Conservation (phyloP, 1,139 yeast species). For the Saccharomyces uvarum region DNA sequence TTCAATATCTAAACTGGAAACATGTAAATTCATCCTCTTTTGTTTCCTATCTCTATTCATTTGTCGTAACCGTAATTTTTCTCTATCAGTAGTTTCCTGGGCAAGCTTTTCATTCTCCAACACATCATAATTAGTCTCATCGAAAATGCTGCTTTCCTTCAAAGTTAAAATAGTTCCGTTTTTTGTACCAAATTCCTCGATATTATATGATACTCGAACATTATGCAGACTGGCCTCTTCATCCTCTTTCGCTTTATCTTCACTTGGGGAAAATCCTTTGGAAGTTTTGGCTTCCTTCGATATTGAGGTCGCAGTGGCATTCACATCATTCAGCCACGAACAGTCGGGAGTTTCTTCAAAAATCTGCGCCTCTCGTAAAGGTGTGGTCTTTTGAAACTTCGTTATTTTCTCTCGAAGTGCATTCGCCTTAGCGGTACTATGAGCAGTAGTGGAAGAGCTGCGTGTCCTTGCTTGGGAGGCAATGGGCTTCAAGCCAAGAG, state of each 20-base stretch:
- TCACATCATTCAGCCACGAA: neutral
- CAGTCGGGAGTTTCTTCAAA: neutral
- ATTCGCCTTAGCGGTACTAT: neutral
- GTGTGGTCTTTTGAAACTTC: neutral
- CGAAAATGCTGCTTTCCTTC: constrained; percentile 50
- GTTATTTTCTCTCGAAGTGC: neutral
- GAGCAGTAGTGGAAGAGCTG: neutral
- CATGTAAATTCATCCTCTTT: constrained; percentile 12
- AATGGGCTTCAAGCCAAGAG: constrained; percentile 45
- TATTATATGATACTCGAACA: constrained; percentile 14
- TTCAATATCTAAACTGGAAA: constrained; percentile 41
- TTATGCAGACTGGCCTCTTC: constrained; percentile 32
- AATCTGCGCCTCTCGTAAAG: neutral
- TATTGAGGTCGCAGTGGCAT: neutral
- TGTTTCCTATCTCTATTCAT: constrained; percentile 23
- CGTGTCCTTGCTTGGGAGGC: constrained; percentile 14
- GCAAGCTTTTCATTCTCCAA: constrained; percentile 17
- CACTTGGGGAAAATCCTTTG: neutral
- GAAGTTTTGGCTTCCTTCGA: neutral
- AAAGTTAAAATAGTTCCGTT: constrained; percentile 53
- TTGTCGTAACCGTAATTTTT: constrained; percentile 18
- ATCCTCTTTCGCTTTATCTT: constrained; percentile 24
- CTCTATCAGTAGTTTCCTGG: constrained; percentile 16
- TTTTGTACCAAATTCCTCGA: constrained; percentile 12
- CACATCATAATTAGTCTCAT: constrained; percentile 34